phyloP scores from a whole-genome alignment of 2,329 filamentous ascomycete genomes.

The Didymella keratinophila region DNA sequence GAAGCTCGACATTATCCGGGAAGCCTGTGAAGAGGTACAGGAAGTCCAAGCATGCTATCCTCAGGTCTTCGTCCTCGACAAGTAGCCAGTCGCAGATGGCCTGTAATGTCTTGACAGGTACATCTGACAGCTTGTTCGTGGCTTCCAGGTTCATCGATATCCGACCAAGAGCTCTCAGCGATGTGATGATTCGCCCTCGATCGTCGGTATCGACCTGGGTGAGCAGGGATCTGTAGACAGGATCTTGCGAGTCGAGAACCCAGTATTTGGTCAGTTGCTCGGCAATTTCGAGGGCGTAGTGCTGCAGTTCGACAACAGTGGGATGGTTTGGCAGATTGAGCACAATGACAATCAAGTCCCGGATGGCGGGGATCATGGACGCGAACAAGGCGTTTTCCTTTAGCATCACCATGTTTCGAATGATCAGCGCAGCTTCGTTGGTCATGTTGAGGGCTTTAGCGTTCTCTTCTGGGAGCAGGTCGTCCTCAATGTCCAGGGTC shows the following conservation, averaged over 20 bases:
- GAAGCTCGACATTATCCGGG: slow-evolving; percentile 78
- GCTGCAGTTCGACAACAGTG: slow-evolving; percentile 81
- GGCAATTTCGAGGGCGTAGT: slow-evolving; percentile 88
- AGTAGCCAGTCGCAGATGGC: slow-evolving; percentile 77
- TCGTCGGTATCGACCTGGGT: slow-evolving; percentile 66
- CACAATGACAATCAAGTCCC: slow-evolving; percentile 83
- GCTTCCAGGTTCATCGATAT: slow-evolving; percentile 88
- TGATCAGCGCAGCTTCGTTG: slow-evolving; percentile 84
- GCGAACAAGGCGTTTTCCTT: slow-evolving; percentile 87
- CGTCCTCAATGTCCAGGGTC: slow-evolving; percentile 67
- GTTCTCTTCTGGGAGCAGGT: slow-evolving; percentile 74
- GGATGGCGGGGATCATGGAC: slow-evolving; percentile 75
- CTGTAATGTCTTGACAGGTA: slow-evolving; percentile 71
- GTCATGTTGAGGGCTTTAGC: slow-evolving; percentile 76
- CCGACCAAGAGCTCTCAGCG: slow-evolving; percentile 81
- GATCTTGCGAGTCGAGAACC: slow-evolving; percentile 73
- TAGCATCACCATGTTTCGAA: slow-evolving; percentile 96
- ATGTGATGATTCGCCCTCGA: slow-evolving; percentile 80
- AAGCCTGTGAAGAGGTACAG: slow-evolving; percentile 94
- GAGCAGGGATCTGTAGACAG: slow-evolving; percentile 79
- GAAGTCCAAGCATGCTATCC: slow-evolving; percentile 89
- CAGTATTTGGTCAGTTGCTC: slow-evolving; percentile 89
- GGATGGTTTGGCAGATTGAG: slow-evolving; percentile 78
- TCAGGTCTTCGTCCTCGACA: slow-evolving; percentile 87
- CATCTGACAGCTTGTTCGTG: slow-evolving; percentile 76